Evolutionary conservation across 2,329 filamentous ascomycete genomes (phyloP).

Genomic region (Scedosporium dehoogii): DNA sequence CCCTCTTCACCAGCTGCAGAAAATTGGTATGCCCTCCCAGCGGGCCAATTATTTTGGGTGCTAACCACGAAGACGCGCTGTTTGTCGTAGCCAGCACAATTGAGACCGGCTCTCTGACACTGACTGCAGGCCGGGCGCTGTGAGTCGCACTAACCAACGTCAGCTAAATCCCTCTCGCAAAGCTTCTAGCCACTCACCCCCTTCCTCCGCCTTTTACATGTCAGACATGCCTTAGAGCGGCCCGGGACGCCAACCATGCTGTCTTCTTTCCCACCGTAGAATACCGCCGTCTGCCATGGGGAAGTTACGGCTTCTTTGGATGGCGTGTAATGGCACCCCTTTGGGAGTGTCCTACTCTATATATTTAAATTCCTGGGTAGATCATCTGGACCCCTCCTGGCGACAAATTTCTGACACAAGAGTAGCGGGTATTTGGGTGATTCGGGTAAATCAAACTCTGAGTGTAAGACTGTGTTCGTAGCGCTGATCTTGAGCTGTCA

Average conservation of each 20-base stretch:
- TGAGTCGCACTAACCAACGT: not conserved
- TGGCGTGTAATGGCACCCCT: no score
- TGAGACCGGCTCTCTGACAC: not conserved
- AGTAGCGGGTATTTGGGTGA: no score
- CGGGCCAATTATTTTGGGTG: not conserved
- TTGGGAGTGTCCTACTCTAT: no score
- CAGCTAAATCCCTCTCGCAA: no score
- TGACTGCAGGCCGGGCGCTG: not conserved
- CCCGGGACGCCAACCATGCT: constrained; percentile 1
- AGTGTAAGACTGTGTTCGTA: no score
- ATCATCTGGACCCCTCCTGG: no score
- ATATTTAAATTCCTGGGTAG: no score
- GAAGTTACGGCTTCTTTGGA: no score
- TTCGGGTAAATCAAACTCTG: no score
- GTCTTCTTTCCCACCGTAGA: not conserved
- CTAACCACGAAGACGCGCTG: not conserved
- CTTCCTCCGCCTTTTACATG: not conserved
- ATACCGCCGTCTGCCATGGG: no score
- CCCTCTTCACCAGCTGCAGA: not conserved
- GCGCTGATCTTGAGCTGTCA: no score
- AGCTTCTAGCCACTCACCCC: not conserved
- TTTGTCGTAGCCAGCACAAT: not conserved
- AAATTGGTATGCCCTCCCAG: not conserved
- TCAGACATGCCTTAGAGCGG: not conserved
- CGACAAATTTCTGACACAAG: no score